Evolutionary conservation across 768 basidiomycete species (phyloP).

Genomic region (Leucocoprinus birnbaumii): DNA sequence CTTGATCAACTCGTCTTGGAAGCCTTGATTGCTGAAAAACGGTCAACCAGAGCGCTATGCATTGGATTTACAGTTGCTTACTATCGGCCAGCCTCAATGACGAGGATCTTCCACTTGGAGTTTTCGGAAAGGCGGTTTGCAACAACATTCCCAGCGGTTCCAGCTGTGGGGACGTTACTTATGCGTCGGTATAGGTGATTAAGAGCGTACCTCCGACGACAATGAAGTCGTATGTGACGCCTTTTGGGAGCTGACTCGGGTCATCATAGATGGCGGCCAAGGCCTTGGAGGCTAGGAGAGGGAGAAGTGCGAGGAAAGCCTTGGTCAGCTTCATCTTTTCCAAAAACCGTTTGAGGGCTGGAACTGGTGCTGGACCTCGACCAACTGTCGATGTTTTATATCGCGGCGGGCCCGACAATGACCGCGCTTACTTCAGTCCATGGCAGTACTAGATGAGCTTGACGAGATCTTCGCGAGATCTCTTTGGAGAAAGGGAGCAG

Average conservation of each 20-base stretch:
- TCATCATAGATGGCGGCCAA: slow-evolving; percentile 11
- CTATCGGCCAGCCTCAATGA: slow-evolving; percentile 25
- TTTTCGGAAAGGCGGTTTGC: slow-evolving; percentile 24
- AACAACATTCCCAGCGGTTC: slow-evolving; percentile 23
- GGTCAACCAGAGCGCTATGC: no score
- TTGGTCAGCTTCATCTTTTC: not conserved
- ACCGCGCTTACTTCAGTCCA: not conserved
- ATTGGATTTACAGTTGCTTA: slow-evolving; percentile 5
- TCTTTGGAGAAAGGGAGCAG: not conserved
- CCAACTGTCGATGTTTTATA: not conserved
- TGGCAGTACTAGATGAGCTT: not conserved
- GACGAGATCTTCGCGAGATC: not conserved
- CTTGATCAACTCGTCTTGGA: slow-evolving; percentile 2
- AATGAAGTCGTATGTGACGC: slow-evolving; percentile 8
- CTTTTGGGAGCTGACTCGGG: slow-evolving; percentile 5
- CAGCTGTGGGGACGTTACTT: slow-evolving; percentile 10
- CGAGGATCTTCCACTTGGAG: slow-evolving; percentile 15
- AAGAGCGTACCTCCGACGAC: slow-evolving; percentile 8
- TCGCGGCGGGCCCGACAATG: not conserved
- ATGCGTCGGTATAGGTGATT: not conserved
- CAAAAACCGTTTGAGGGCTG: not conserved
- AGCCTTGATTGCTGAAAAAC: not conserved
- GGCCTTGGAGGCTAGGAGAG: slow-evolving; percentile 5
- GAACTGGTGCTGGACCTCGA: not conserved
- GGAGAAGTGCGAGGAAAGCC: slow-evolving; percentile 1